These are phyloP conservation scores for Globisporangium abappressorium DNA, from an alignment of 352 stramenopile species.

Conservation along the genomic window DNA sequence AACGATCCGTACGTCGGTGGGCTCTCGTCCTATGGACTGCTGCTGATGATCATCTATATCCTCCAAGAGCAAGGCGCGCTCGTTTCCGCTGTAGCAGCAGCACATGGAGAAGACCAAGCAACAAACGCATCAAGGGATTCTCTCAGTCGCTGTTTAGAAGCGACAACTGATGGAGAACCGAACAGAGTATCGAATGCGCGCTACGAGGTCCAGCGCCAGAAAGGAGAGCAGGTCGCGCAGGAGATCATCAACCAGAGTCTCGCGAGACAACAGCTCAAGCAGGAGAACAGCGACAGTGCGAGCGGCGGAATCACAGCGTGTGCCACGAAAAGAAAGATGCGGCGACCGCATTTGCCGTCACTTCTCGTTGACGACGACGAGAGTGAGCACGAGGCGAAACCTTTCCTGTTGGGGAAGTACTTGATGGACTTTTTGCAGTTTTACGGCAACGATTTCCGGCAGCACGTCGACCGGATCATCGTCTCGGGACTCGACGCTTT, in stretches of 20 bases:
- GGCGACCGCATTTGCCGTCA: slow-evolving; percentile 34
- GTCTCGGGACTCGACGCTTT: slow-evolving; percentile 6
- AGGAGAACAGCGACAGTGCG: slow-evolving; percentile 12
- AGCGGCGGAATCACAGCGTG: neutral
- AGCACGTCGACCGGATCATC: slow-evolving; percentile 64
- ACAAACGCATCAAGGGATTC: neutral
- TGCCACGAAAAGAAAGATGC: slow-evolving; percentile 23
- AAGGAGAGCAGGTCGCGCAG: slow-evolving; percentile 43
- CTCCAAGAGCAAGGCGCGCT: slow-evolving; percentile 61
- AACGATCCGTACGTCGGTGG: slow-evolving; percentile 91
- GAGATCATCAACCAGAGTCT: slow-evolving; percentile 54
- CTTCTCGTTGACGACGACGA: slow-evolving; percentile 30
- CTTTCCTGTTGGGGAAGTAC: slow-evolving; percentile 69
- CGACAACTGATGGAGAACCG: slow-evolving; percentile 2
- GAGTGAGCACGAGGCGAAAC: slow-evolving; percentile 34
- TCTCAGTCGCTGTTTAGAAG: neutral
- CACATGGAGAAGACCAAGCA: neutral
- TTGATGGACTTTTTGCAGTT: slow-evolving; percentile 85
- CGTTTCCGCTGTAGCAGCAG: slow-evolving; percentile 16
- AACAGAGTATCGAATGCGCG: slow-evolving; percentile 18
- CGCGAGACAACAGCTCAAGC: slow-evolving; percentile 31
- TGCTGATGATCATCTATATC: slow-evolving; percentile 77
- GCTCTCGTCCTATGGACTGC: slow-evolving; percentile 85
- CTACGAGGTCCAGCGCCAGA: slow-evolving; percentile 45
- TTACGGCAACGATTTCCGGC: slow-evolving; percentile 80